Base-by-base conservation (phyloP, 1,284 basidiomycete species). In the Rugiboletus extremiorientalis region DNA sequence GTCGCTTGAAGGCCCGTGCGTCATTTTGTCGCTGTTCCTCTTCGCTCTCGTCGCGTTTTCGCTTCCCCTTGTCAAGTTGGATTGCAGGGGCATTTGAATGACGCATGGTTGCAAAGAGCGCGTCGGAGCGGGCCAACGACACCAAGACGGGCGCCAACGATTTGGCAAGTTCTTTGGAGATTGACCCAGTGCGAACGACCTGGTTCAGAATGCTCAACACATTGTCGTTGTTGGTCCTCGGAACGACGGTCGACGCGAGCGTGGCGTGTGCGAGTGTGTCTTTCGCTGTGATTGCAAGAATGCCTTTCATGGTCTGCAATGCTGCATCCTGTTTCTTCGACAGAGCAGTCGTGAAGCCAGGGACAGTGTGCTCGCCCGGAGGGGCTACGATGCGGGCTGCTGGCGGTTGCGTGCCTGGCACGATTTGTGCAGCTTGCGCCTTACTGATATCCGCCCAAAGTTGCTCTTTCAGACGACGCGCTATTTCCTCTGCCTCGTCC, bases 401-500 rank as follows among this genome's bases (percentile, higher is more conserved):
- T 33, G 22, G 28, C 15, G 60, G 52, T 37, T 40, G 51, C 8
- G 31, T 37, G 37, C 51, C 60, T 18, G 64, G 61, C n/a, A 30
- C 53, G 22, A 63, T 64, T 56, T 72, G 72, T 42, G 80, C 81
- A 15, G 79, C 79, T 61, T 80, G 84, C 6, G 79, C 84, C 65
- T 82, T 86, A 63, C 73, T 84, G 45, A 90, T 86, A 63, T 88
- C 86, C 3, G 86, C 88, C 80, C 84, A 84, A 12, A 91, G 77
- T 58, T 90, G 83, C 61, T 87, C 86, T 16, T 85, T 84, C 31
- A 91, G 73, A 34, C 84, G 76, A 47, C 83, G 79, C 9, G 86
- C 86, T 63, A 89, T 87, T 60, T 84, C 87, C 62, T 87, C 82
- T 10, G 86, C 86, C 58, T 88, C 84, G 11, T 84, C 86, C 30